Evolutionary conservation across 495 filamentous ascomycete genomes (phyloP), one percentile per base, ranked within the genome.

Genomic region (Bathelium albidoporum): DNA sequence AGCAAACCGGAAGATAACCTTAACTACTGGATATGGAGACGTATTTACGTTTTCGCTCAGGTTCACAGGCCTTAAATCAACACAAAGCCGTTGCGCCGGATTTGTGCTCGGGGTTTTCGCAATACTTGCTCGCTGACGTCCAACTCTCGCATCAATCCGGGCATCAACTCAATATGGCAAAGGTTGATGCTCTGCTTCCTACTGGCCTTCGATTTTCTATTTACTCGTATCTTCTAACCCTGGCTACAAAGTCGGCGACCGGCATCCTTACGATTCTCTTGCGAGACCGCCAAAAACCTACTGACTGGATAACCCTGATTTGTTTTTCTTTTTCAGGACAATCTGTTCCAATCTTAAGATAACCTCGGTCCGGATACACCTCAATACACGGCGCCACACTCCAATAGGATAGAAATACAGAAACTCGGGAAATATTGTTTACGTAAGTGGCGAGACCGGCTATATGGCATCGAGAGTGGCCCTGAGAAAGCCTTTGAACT

Each of bases 381-480:
- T 34, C 66, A 77, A 29, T 87, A 87, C 69, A 74, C 87, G 31
- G 85, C 84, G 0, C 81, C 73, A 78, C 82, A 75, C 9, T 62
- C 66, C 4, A 34, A 59, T 18, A 61, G 67, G 7, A n/a, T 18
- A 58, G 36, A 32, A 58, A 39, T 20, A 10, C 28, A 12, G 36
- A 20, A 32, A 14, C 44, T 55, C 73, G 7, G 11, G 18, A 59
- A 32, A 74, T 69, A 77, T 72, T 69, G 77, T 76, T 84, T 84
- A 82, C 79, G 1, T 82, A 84, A n/a, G n/a, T n/a, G n/a, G n/a
- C n/a, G n/a, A n/a, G n/a, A n/a, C n/a, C n/a, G n/a, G n/a, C n/a
- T n/a, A n/a, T n/a, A n/a, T 79, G 22, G 68, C 84, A 4, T 83
- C 79, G 2, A 71, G 76, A 1, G 79, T 75, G 1, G 80, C 81